Percentiles rank a stretch among this genome's conserved stretches.
Evolutionary conservation across 2,329 filamentous ascomycete species (phyloP).

Genomic region (Orbilia brochopaga): DNA sequence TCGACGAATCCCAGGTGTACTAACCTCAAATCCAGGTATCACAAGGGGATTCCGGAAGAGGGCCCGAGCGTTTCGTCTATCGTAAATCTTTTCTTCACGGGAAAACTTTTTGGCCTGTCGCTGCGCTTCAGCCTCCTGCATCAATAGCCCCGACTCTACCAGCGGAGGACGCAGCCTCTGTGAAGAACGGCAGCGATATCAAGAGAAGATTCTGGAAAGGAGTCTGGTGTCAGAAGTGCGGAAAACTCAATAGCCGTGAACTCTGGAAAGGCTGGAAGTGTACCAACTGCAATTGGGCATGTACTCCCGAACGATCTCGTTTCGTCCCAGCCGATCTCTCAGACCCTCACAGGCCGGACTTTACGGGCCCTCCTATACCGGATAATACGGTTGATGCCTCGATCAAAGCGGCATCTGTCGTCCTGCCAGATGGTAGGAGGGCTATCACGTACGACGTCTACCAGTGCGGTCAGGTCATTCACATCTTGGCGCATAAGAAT

Average conservation of each 20-base stretch:
- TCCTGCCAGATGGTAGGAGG: slow-evolving; percentile 56
- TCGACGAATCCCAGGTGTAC: neutral
- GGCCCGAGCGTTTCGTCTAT: slow-evolving; percentile 28
- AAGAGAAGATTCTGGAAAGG: slow-evolving; percentile 64
- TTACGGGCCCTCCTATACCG: slow-evolving; percentile 54
- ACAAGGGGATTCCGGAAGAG: slow-evolving; percentile 9
- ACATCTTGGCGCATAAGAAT: slow-evolving; percentile 65
- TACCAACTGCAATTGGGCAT: slow-evolving; percentile 63
- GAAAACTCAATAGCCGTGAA: slow-evolving; percentile 67
- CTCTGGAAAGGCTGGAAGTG: slow-evolving; percentile 71
- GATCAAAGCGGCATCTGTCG: slow-evolving; percentile 56
- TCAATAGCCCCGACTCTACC: slow-evolving; percentile 30
- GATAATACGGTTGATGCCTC: slow-evolving; percentile 53
- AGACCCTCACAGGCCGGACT: slow-evolving; percentile 58
- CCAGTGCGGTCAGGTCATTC: slow-evolving; percentile 62
- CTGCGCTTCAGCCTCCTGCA: slow-evolving; percentile 13
- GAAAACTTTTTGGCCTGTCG: slow-evolving; percentile 52
- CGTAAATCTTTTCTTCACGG: slow-evolving; percentile 54
- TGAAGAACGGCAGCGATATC: slow-evolving; percentile 48
- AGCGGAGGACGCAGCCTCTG: slow-evolving; percentile 18
- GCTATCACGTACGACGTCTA: slow-evolving; percentile 57
- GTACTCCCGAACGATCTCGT: slow-evolving; percentile 57
- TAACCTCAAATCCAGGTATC: slow-evolving; percentile 19
- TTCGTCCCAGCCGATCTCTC: slow-evolving; percentile 57
- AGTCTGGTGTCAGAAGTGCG: slow-evolving; percentile 70